Conservation (phyloP, 208 protist genomes). For the Leptomonas seymouri region DNA sequence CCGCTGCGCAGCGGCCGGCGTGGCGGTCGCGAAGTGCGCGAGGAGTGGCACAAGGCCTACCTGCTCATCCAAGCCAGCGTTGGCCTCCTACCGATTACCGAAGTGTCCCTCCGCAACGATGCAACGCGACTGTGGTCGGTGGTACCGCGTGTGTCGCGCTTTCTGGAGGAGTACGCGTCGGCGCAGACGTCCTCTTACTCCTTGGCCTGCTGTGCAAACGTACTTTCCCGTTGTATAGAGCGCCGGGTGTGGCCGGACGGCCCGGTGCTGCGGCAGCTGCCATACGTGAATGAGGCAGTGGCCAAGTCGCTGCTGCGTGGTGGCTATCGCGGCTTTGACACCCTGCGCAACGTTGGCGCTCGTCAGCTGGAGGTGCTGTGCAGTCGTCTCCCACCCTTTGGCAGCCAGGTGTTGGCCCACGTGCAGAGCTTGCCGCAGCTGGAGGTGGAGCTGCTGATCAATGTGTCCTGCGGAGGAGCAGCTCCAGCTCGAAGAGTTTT, state of each 20-base stretch:
- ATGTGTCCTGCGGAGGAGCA: neutral
- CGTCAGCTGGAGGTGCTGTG: constrained; percentile 72
- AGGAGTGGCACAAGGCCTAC: constrained; percentile 91
- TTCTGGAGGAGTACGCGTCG: constrained; percentile 69
- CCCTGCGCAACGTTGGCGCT: constrained; percentile 39
- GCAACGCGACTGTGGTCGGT: constrained; percentile 63
- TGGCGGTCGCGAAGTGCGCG: constrained; percentile 78
- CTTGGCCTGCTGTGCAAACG: constrained; percentile 44
- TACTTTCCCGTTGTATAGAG: constrained; percentile 76
- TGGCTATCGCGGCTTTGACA: constrained; percentile 53
- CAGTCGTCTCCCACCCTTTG: constrained; percentile 74
- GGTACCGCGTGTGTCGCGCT: constrained; percentile 67
- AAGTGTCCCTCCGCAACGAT: constrained; percentile 85
- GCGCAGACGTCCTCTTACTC: constrained; percentile 38
- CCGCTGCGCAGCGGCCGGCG: constrained; percentile 63
- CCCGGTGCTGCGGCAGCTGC: constrained; percentile 69
- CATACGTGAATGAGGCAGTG: constrained; percentile 58
- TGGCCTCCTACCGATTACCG: constrained; percentile 49
- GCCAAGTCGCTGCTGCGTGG: constrained; percentile 48
- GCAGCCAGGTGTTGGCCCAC: constrained; percentile 47
- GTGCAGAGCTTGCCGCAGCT: constrained; percentile 35
- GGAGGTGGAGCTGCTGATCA: constrained; percentile 4
- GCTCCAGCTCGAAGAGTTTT: neutral
- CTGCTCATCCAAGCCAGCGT: constrained; percentile 83
- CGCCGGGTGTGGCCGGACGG: constrained; percentile 78